A percentile compares a stretch with the other conserved stretches of the same genome.
Evolutionary conservation across 1,139 yeast species (phyloP).

Genomic region (Zygosaccharomyces sapae): DNA sequence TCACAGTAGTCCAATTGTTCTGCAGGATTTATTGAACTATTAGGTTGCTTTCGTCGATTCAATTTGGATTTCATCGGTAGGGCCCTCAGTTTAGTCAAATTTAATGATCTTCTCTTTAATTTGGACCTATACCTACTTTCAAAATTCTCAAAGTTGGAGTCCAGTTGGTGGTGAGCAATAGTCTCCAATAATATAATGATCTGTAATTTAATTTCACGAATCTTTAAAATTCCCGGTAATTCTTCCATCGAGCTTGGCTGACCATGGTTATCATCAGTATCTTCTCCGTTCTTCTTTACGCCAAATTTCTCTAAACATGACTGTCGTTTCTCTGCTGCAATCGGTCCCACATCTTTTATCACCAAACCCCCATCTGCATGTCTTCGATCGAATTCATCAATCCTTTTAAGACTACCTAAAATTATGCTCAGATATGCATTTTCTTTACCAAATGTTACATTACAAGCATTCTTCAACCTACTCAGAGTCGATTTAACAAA

Average conservation of each 20-base stretch:
- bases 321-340: constrained; percentile 11
- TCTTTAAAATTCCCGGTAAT: constrained; percentile 40
- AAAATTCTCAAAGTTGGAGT: constrained; percentile 32
- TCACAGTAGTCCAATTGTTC: constrained; percentile 30
- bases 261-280: background rate
- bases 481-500: constrained; percentile 34
- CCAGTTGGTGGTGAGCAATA: constrained; percentile 32
- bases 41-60: constrained; percentile 28
- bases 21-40: background rate
- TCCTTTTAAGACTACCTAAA: constrained; percentile 14
- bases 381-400: constrained; percentile 26
- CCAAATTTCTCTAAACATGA: constrained; percentile 15
- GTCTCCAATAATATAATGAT: constrained; percentile 53
- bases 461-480: constrained; percentile 30
- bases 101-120: constrained; percentile 38
- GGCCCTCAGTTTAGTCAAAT: constrained; percentile 36
- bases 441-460: constrained; percentile 6
- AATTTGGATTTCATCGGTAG: constrained; percentile 15
- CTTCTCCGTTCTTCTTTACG: background rate
- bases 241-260: constrained; percentile 9
- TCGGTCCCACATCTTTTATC: constrained; percentile 3
- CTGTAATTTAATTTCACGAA: constrained; percentile 68
- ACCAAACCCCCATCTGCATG: constrained; percentile 17
- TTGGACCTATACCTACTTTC: constrained; percentile 26
- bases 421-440: constrained; percentile 18